Percentiles rank a stretch among this genome's conserved stretches.
Evolutionary conservation across 306 rosid species (phyloP).

Genomic region (Gleditsia sinensis): DNA sequence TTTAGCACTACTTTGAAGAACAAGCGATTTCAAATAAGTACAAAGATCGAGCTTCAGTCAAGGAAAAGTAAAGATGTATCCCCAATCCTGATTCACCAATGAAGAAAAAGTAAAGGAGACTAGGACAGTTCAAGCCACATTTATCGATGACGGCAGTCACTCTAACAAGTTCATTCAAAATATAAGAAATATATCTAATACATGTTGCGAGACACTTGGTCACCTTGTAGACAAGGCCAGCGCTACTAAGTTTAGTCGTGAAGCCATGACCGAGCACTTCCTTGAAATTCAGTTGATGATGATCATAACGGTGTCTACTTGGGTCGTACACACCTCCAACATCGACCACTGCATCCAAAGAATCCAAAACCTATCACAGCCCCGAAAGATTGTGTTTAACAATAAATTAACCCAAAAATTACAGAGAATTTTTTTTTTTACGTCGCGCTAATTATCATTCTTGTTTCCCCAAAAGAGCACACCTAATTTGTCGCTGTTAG

Average conservation of each 20-base stretch:
- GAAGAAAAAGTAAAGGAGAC: background rate
- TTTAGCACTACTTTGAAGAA: background rate
- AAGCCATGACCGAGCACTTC: conserved; percentile 49
- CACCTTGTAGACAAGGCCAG: conserved; percentile 71
- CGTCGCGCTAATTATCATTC: no score
- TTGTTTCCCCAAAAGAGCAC: no score
- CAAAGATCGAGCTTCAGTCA: background rate
- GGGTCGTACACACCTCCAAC: conserved; percentile 63
- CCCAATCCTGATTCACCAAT: background rate
- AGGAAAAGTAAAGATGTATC: background rate
- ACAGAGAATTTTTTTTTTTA: no score
- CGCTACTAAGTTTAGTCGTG: conserved; percentile 57
- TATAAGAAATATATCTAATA: background rate
- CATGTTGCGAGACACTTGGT: background rate
- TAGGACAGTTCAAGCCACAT: background rate
- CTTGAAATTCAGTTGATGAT: conserved; percentile 50
- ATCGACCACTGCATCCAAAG: conserved; percentile 56
- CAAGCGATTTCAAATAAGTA: background rate
- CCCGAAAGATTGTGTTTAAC: background rate
- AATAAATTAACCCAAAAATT: background rate
- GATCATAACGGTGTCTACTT: conserved; percentile 50
- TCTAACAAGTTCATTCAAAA: background rate
- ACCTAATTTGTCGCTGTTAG: background rate
- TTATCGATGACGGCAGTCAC: background rate
- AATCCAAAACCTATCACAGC: conserved; percentile 33